phyloP scores from a whole-genome alignment of 768 basidiomycete genomes.

The Leucosporidium yakuticum region DNA sequence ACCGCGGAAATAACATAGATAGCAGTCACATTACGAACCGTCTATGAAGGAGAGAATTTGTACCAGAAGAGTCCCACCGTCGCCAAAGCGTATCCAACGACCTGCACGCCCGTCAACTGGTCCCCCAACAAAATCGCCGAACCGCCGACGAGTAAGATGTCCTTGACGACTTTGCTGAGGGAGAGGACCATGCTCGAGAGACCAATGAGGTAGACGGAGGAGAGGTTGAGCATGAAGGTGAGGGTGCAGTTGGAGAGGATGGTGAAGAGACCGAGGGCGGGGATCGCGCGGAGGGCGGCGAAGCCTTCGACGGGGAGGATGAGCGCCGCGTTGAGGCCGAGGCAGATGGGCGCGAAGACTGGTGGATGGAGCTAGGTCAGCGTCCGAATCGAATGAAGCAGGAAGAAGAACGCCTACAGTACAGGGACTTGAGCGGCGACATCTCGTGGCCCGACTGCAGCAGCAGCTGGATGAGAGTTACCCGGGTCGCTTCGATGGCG shows the following conservation, averaged over 20 bases:
- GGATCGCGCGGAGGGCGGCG: slow-evolving; percentile 64
- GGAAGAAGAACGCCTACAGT: slow-evolving; percentile 52
- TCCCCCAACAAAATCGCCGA: slow-evolving; percentile 77
- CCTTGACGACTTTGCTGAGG: slow-evolving; percentile 50
- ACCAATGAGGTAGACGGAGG: slow-evolving; percentile 81
- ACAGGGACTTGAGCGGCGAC: slow-evolving; percentile 88
- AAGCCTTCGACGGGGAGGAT: slow-evolving; percentile 85
- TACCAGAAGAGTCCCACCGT: slow-evolving; percentile 46
- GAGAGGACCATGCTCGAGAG: slow-evolving; percentile 46
- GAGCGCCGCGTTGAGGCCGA: slow-evolving; percentile 71
- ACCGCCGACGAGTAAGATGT: slow-evolving; percentile 84
- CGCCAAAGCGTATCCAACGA: slow-evolving; percentile 74
- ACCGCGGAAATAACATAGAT: neutral
- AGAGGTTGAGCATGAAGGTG: slow-evolving; percentile 83
- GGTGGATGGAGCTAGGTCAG: neutral
- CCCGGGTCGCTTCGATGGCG: slow-evolving; percentile 78
- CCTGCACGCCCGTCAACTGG: slow-evolving; percentile 63
- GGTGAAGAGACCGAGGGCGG: slow-evolving; percentile 56
- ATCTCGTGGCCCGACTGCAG: slow-evolving; percentile 81
- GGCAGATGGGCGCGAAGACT: slow-evolving; percentile 78
- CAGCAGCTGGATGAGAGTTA: slow-evolving; percentile 91
- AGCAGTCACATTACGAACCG: neutral
- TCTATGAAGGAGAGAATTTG: slow-evolving; percentile 5
- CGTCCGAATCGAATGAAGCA: neutral
- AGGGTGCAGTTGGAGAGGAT: slow-evolving; percentile 73